These are phyloP conservation scores for Albophoma yamanashiensis DNA, from an alignment of 2,329 filamentous ascomycete genomes.

Conservation along the genomic window DNA sequence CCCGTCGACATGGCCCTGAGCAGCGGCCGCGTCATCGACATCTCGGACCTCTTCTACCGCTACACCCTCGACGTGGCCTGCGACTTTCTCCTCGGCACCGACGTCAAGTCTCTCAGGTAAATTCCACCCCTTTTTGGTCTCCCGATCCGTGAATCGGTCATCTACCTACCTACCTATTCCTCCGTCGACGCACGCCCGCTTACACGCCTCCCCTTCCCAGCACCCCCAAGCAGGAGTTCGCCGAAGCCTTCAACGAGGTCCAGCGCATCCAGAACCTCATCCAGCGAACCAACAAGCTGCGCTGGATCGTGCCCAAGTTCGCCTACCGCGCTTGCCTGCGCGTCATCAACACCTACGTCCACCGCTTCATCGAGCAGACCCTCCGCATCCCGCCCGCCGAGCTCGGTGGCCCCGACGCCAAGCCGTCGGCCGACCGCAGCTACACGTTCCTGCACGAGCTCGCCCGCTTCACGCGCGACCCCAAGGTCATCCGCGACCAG, in stretches of 20 bases:
- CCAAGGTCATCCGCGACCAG: conserved; percentile 69
- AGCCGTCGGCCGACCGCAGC: conserved; percentile 42
- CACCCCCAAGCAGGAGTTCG: conserved; percentile 56
- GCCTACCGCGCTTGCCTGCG: conserved; percentile 54
- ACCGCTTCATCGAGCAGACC: conserved; percentile 65
- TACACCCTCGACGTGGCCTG: conserved; percentile 78
- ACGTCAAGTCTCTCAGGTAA: conserved; percentile 52
- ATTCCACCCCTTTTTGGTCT: background rate
- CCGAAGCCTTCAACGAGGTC: conserved; percentile 68
- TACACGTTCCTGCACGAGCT: conserved; percentile 86
- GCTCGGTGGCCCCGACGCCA: conserved; percentile 51
- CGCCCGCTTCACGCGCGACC: conserved; percentile 65
- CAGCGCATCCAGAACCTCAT: conserved; percentile 63
- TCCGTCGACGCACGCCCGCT: background rate
- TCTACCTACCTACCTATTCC: background rate
- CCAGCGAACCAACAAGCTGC: conserved; percentile 53
- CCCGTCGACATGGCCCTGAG: conserved; percentile 51
- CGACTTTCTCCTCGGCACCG: conserved; percentile 73
- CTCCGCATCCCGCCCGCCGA: conserved; percentile 60
- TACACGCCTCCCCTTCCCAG: conserved; percentile 13
- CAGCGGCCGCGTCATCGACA: conserved; percentile 54
- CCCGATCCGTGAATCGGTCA: background rate
- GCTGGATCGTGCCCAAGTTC: conserved; percentile 49
- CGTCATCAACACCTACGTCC: conserved; percentile 64
- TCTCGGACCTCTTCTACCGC: conserved; percentile 72